phyloP scores from a whole-genome alignment of 805 yeast species.

The Middelhovenomyces tepae region DNA sequence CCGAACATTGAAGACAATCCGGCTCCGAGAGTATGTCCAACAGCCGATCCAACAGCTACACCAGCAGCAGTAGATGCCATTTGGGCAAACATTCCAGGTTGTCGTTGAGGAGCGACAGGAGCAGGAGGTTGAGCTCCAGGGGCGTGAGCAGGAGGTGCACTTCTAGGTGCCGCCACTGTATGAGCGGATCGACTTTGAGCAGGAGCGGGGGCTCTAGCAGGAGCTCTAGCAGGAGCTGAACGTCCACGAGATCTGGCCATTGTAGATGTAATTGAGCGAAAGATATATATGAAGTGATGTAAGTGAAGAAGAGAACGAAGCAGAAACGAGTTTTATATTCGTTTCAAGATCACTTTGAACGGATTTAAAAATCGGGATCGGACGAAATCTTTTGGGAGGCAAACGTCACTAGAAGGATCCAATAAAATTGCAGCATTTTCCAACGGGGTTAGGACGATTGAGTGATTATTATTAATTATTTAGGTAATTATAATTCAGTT shows the following conservation, averaged over 20 bases:
- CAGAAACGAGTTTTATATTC: no score
- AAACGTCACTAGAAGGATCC: no score
- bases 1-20: slow-evolving; percentile 87
- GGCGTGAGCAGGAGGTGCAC: slow-evolving; percentile 38
- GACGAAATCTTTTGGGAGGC: no score
- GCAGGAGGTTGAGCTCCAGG: slow-evolving; percentile 43
- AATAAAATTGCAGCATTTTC: no score
- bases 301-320: slow-evolving; percentile 6
- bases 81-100: slow-evolving; percentile 87
- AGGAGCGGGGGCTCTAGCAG: slow-evolving; percentile 36
- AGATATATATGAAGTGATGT: slow-evolving; percentile 1
- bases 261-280: slow-evolving; percentile 7
- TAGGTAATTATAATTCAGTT: no score
- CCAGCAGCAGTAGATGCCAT: slow-evolving; percentile 99
- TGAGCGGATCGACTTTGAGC: slow-evolving; percentile 60
- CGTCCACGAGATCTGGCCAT: slow-evolving; percentile 31
- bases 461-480: no score
- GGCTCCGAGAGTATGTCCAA: slow-evolving; percentile 95
- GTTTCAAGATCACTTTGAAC: background rate
- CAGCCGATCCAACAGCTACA: slow-evolving; percentile 97
- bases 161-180: slow-evolving; percentile 38
- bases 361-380: slow-evolving; percentile 1
- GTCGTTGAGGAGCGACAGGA: slow-evolving; percentile 36
- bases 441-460: no score
- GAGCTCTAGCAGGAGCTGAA: slow-evolving; percentile 35